These are phyloP conservation scores for Amylocarpus encephaloides DNA, from an alignment of 2,329 filamentous ascomycete species.

Conservation along the genomic window DNA sequence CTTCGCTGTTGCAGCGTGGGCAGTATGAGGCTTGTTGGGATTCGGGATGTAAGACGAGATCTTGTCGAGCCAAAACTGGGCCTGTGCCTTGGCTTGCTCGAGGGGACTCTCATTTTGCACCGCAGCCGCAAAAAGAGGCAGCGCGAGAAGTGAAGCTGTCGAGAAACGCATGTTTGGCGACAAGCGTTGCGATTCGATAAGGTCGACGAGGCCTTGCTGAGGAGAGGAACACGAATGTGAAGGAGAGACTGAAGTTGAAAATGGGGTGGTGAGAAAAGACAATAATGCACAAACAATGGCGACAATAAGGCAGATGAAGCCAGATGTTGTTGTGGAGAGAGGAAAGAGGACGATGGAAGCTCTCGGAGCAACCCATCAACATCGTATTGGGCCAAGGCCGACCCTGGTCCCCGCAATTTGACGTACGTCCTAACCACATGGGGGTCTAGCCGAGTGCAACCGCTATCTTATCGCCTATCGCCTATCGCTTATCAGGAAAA, in stretches of 20 bases:
- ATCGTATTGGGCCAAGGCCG: not conserved
- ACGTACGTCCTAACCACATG: no score
- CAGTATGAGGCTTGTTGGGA: slow-evolving; percentile 35
- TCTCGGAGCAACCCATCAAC: slow-evolving; percentile 8
- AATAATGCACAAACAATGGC: not conserved
- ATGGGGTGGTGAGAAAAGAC: not conserved
- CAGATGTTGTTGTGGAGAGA: slow-evolving; percentile 1
- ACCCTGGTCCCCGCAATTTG: no score
- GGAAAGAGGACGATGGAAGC: not conserved
- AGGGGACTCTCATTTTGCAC: slow-evolving; percentile 46
- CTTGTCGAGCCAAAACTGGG: slow-evolving; percentile 58
- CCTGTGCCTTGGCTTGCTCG: slow-evolving; percentile 55
- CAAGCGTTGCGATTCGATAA: slow-evolving; percentile 5
- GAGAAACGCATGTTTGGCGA: slow-evolving; percentile 50
- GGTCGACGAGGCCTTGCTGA: slow-evolving; percentile 5
- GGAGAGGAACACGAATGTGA: not conserved
- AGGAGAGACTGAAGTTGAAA: not conserved
- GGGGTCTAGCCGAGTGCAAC: not conserved
- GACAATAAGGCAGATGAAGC: not conserved
- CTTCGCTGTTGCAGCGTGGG: slow-evolving; percentile 44
- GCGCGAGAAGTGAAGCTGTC: slow-evolving; percentile 42
- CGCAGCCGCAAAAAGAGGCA: slow-evolving; percentile 49
- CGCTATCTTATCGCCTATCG: not conserved
- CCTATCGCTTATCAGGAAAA: slow-evolving; percentile 1
- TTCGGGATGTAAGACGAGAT: slow-evolving; percentile 48